Evolutionary conservation across 1,284 basidiomycete genomes (phyloP), one percentile per base, ranked within the genome.

Genomic region (Mycena citricolor): DNA sequence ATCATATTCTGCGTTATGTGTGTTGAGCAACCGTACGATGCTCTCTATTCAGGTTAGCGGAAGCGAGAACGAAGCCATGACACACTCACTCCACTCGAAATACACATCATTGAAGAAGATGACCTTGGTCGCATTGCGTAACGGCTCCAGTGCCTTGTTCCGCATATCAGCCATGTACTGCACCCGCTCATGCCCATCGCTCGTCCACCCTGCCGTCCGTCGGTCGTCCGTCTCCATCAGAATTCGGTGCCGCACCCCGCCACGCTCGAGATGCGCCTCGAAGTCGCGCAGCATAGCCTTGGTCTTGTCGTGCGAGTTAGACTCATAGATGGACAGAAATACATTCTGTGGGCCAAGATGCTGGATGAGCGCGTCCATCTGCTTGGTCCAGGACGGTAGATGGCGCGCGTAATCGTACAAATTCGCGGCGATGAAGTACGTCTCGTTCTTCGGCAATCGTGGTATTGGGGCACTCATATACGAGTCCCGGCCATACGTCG

Each of bases 101-200:
- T 41, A 55, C 2, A 55, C 52, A 36, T 55, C 54, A 24, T 55
- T 55, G n/a, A 55, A 54, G 32, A 52, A 52, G 8, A 52, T 33
- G 8, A 52, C 16, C n/a, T 28, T 22, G 5, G 42, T 37, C 6
- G 46, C 54, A 2, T 42, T 44, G 23, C 37, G 25, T 17, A 55
- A 26, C 10, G 54, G 54, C 41, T 51, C 46, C 26, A 55, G 39
- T 1, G 41, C 54, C 31, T 43, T 44, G 39, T 55, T 55, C 14
- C 54, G 54, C 42, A 55, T 48, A 24, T 55, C 47, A 16, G 54
- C 52, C 54, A 54, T 52, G 24, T 49, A 52, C 31, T 40, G 31
- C 21, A 52, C 46, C 7, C 50, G 45, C 32, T 52, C 50, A 20
- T 52, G 39, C 11, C 50, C 50, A 22, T 52, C 43, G 35, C 46